phyloP scores from a whole-genome alignment of 805 yeast species.

The Monosporozyma yasuniensis region DNA sequence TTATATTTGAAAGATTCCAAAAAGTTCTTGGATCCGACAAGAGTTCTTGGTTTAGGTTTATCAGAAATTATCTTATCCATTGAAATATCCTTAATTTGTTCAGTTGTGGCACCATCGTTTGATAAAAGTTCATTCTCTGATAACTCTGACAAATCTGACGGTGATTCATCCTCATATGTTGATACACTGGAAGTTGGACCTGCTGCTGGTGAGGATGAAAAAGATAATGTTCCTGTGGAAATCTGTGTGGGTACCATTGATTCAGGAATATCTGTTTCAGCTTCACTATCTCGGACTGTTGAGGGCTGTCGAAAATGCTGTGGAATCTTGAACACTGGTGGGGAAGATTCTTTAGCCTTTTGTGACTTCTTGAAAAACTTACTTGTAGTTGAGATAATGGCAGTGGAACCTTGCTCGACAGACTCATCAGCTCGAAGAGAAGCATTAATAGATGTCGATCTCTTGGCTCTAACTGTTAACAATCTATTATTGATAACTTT shows the following conservation, averaged over 20 bases:
- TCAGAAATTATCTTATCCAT: background rate
- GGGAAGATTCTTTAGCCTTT: background rate
- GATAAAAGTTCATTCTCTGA: background rate
- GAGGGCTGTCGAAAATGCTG: background rate
- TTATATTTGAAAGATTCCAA: background rate
- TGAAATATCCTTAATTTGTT: background rate
- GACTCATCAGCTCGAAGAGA: background rate
- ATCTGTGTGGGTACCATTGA: conserved; percentile 22
- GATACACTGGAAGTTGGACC: background rate
- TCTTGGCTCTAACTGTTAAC: background rate
- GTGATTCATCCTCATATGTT: background rate
- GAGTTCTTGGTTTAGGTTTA: background rate
- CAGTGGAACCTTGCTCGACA: background rate
- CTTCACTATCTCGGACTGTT: conserved; percentile 3
- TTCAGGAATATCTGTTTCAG: conserved; percentile 24
- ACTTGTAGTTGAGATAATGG: conserved; percentile 2
- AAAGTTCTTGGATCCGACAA: background rate
- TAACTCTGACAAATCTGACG: background rate
- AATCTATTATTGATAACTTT: background rate
- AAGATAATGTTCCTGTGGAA: conserved; percentile 7
- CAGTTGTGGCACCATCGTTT: background rate
- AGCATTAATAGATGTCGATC: background rate
- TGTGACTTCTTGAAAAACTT: conserved; percentile 9
- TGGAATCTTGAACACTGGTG: background rate
- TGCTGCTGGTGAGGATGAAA: background rate